Conservation (phyloP, 1,284 basidiomycete species). For the Irpex lacteus region DNA sequence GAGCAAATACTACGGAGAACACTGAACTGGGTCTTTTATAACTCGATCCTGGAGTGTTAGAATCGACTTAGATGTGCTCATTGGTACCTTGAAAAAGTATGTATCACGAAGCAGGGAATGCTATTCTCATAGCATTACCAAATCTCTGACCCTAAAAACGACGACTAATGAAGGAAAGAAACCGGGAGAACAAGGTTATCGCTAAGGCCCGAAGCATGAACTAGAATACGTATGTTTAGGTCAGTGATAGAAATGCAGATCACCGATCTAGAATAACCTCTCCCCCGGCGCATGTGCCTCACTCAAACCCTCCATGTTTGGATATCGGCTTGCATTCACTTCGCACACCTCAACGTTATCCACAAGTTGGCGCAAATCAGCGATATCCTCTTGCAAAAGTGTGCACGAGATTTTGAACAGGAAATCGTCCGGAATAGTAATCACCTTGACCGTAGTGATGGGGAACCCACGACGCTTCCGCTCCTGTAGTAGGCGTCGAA, state of each 20-base stretch:
- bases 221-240: too few species aligned
- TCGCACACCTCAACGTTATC: neutral
- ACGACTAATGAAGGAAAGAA: neutral
- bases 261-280: neutral
- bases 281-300: neutral
- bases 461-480: slow-evolving; percentile 10
- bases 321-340: neutral
- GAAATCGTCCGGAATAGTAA: neutral
- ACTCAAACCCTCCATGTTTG: neutral
- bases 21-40: too few species aligned
- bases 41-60: too few species aligned
- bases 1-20: too few species aligned
- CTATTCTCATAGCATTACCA: too few species aligned
- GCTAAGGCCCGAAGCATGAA: too few species aligned
- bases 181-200: neutral
- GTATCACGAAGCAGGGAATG: too few species aligned
- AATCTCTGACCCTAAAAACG: neutral
- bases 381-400: neutral
- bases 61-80: too few species aligned
- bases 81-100: too few species aligned
- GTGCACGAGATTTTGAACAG: slow-evolving; percentile 1
- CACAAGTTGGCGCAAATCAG: slow-evolving; percentile 1
- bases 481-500: neutral
- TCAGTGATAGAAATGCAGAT: neutral
- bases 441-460: neutral